Evolutionary conservation across 148 eudicot genomes (phyloP), one percentile per base, ranked within the genome.

Genomic region (Pharnaceum exiguum): DNA sequence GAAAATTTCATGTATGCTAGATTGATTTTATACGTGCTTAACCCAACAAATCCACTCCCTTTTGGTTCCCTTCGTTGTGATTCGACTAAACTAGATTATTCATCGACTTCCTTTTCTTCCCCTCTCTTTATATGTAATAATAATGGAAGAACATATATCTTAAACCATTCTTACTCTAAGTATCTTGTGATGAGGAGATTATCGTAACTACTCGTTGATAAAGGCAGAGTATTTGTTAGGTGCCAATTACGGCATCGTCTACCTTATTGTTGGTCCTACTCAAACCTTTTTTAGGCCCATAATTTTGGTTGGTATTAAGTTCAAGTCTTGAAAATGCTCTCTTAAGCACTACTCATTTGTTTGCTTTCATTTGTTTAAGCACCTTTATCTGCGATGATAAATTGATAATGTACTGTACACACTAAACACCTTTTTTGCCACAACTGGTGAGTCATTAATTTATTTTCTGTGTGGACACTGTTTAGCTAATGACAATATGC

Each of bases 341-440:
- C 72, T 68, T 68, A 59, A 60, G 44, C 40, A 51, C 58, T 47
- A 68, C 72, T 68, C 60, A n/a, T 27, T 51, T 59, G 66, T 59
- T 52, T 30, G 35, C 59, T 59, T 67, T 29, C 58, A 11, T 27
- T 18, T 40, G 22, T 22, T 48, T 65, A 32, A 38, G n/a, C n/a
- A n/a, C n/a, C n/a, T n/a, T 38, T 53, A 7, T 49, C 28, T 44
- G 52, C 31, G 17, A 37, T 10, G 18, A 52, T 63, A 32, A 15
- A 1, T 31, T 42, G 58, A 53, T 46, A 43, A 10, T 51, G 27
- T 37, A 51, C 51, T 33, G 35, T 57, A 24, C 26, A 18, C 16
- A 26, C 4, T 55, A 35, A 65, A 44, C 39, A 18, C 18, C 21
- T 30, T 36, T 35, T 16, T 36, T 2, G 33, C 26, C 44, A 31